Percentiles rank a stretch among this genome's conserved stretches.
Conservation (phyloP, 2,329 filamentous ascomycete species). For the Colletotrichum tropicicola region DNA sequence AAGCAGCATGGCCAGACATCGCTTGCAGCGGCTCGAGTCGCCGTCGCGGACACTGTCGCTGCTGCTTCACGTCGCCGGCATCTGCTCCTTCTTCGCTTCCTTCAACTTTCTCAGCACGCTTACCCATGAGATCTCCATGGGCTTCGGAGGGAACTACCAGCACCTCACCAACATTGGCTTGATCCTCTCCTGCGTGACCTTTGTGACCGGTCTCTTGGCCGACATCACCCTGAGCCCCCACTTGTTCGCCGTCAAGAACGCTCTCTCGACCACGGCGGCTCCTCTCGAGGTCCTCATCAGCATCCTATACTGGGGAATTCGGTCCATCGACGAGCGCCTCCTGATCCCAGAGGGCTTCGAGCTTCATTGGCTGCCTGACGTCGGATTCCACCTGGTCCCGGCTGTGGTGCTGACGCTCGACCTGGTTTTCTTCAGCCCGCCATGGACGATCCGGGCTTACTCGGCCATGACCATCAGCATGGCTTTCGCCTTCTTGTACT, state of each 20-base stretch:
- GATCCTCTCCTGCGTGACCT: conserved; percentile 67
- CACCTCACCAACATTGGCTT: conserved; percentile 81
- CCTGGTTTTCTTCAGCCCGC: conserved; percentile 74
- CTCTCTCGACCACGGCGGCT: conserved; percentile 69
- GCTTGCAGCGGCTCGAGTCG: conserved; percentile 71
- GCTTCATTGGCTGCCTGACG: conserved; percentile 64
- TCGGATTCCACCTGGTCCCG: conserved; percentile 74
- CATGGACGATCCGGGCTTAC: conserved; percentile 73
- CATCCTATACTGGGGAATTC: conserved; percentile 77
- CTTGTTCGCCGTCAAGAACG: conserved; percentile 75
- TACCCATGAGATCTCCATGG: conserved; percentile 61
- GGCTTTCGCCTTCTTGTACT: conserved; percentile 72
- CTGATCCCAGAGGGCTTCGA: conserved; percentile 64
- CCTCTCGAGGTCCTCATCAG: conserved; percentile 78
- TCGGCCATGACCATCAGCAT: conserved; percentile 67
- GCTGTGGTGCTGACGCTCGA: conserved; percentile 72
- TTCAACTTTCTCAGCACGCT: conserved; percentile 61
- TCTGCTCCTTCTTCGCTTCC: conserved; percentile 60
- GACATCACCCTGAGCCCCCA: conserved; percentile 66
- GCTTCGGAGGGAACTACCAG: conserved; percentile 75
- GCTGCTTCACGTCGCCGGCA: conserved; percentile 65
- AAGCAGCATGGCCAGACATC: conserved; percentile 58
- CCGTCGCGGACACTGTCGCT: conserved; percentile 73
- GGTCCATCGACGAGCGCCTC: conserved; percentile 61
- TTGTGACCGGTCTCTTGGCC: conserved; percentile 68